Evolutionary conservation across 306 rosid species (phyloP), one percentile per base, ranked within the genome.

Genomic region (Parietaria judaica): DNA sequence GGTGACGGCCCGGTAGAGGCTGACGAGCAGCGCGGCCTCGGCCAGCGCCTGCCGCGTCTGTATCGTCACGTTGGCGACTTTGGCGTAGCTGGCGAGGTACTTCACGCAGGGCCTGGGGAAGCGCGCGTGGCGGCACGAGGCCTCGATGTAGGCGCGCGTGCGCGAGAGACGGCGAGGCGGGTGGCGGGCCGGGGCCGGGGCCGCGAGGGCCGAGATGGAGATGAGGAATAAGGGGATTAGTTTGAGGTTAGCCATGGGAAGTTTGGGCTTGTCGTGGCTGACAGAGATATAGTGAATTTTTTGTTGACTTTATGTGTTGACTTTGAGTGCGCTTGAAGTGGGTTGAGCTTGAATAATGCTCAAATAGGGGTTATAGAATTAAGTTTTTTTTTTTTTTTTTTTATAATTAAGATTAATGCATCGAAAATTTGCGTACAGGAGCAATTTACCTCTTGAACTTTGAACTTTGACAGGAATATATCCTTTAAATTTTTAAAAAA

Each of bases 101-200:
- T 72, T 75, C 7, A 81, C 14, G 50, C 95, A 86, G 0, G 79
- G 72, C 5, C 65, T 35, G 0, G 73, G 79, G 67, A 78, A 86
- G 5, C 46, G 78, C 4, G 90, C 83, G 60, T 48, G 54, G 1
- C 34, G 65, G 72, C 95, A 86, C n/a, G 90, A 70, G 1, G 80
- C 54, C 17, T 77, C 51, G n/a, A 86, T 70, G 61, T 66, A 77
- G 36, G 70, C 60, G 36, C 45, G 58, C 17, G 76, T 38, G 54
- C 56, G 43, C 3, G 85, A 17, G 5, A 64, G 74, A 11, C 51
- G 35, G 1, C 63, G 38, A 23, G 66, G 13, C 3, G 81, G 13
- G 8, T 83, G 55, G 5, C 10, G 75, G 2, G 51, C 60, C 3
- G 7, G 36, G 36, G 65, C 64, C 3, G 58, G 7, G 16, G 68